Conservation (phyloP, 2,329 filamentous ascomycete genomes). For the Arachnomyces sp. region DNA sequence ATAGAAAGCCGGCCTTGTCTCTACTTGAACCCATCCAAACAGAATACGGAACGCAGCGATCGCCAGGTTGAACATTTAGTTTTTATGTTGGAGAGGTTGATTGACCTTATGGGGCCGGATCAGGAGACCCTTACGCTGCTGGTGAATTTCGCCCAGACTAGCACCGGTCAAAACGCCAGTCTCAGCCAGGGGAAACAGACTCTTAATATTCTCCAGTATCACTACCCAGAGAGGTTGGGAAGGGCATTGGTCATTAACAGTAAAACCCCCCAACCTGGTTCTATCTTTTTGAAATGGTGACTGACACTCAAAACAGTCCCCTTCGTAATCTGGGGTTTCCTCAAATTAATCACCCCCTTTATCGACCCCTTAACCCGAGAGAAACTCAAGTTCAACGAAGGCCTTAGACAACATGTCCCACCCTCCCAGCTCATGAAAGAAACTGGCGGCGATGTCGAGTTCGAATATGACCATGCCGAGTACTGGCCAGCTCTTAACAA, state of each 20-base stretch:
- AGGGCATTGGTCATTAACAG: conserved; percentile 82
- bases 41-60: conserved; percentile 83
- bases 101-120: conserved; percentile 77
- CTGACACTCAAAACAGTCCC: conserved; percentile 52
- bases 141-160: conserved; percentile 82
- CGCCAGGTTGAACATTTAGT: conserved; percentile 89
- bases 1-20: conserved; percentile 76
- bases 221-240: conserved; percentile 89
- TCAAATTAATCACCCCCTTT: conserved; percentile 91
- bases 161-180: conserved; percentile 65
- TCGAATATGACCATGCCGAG: conserved; percentile 77
- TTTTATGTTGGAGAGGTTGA: conserved; percentile 85
- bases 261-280: conserved; percentile 36
- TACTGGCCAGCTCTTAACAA: conserved; percentile 85
- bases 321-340: conserved; percentile 86
- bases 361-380: conserved; percentile 89
- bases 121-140: conserved; percentile 81
- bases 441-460: conserved; percentile 71
- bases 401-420: conserved; percentile 74
- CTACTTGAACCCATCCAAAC: conserved; percentile 79
- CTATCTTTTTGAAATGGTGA: neutral
- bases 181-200: conserved; percentile 71
- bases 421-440: conserved; percentile 71
- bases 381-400: conserved; percentile 97
- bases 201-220: conserved; percentile 84